These are phyloP conservation scores for Erigeron philadelphicus DNA, from an alignment of 140 eudicot genomes.

Conservation along the genomic window DNA sequence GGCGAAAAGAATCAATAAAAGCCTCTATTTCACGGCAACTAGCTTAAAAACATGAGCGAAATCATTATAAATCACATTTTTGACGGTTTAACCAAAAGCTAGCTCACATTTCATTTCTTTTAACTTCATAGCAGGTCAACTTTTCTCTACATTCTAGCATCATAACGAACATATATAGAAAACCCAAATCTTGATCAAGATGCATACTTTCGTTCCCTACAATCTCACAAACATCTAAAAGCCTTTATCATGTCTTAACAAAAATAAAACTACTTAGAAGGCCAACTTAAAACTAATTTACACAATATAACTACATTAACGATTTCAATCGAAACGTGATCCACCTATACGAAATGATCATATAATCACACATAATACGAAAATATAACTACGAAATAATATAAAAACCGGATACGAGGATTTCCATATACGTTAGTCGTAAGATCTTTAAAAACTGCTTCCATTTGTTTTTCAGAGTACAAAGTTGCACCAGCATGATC, in stretches of 20 bases:
- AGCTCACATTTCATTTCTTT: not conserved
- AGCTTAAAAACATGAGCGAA: not conserved
- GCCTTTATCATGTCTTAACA: not conserved
- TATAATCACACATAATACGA: not conserved
- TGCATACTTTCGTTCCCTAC: no score
- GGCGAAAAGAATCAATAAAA: not conserved
- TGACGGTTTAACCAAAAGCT: not conserved
- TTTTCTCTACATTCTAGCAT: not conserved
- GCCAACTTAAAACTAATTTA: not conserved
- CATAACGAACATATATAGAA: no score
- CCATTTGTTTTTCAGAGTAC: constrained; percentile 83
- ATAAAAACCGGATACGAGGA: constrained; percentile 68
- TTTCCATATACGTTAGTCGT: constrained; percentile 62
- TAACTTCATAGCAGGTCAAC: not conserved
- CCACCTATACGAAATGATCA: not conserved
- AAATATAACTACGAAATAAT: not conserved
- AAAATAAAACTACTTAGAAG: not conserved
- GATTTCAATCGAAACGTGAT: no score
- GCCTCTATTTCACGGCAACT: not conserved
- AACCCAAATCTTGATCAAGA: no score
- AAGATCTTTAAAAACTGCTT: constrained; percentile 71
- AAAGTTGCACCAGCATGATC: constrained; percentile 98
- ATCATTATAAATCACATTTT: not conserved
- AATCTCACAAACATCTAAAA: no score
- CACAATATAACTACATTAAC: not conserved